Base-by-base conservation (phyloP, 2,329 filamentous ascomycete genomes). In the Arachnomyces sp. region DNA sequence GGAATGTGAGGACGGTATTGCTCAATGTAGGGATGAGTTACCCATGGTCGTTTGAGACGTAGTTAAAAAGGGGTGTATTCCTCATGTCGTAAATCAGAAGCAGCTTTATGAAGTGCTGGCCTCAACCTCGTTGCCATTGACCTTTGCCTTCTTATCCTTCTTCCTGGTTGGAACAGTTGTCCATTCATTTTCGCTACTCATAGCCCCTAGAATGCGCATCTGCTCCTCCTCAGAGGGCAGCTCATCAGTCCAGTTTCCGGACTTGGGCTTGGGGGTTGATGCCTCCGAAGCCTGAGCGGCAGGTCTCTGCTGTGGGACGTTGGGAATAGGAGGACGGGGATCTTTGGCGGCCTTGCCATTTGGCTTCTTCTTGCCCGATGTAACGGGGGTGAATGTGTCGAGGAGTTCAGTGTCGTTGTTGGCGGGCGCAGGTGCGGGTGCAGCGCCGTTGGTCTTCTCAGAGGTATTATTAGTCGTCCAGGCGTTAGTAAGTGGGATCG, bases 141-240 rank as follows among this genome's bases (percentile, higher is more conserved):
- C 20, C 20, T 46, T 39, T 33, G 32, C 40, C 59, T 70, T 71
- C 57, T 71, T 73, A 57, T 70, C 70, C 57, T 73, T 70, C 47
- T 66, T 64, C 66, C 79, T 79, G 54, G 66, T 74, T 25, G 72
- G 65, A 16, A 81, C 77, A 7, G 75, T 76, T 47, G 72, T 78
- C 78, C 77, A 81, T 38, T 72, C 71, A 41, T 71, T 70, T 34
- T 76, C 71, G 31, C 64, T 61, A 20, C 63, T 58, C 39, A 61
- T 51, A 37, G 67, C 65, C 36, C 59, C 68, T 36, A 73, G 59
- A 43, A 73, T 61, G 34, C 70, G 69, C 54, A 79, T 60, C 57
- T 81, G 76, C 55, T 79, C 76, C 47, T 80, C 76, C 56, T 80
- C 77, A 3, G 74, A 74, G 12, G 72, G 73, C 30, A 76, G 60